Evolutionary conservation across 805 yeast genomes (phyloP), one percentile per base, ranked within the genome.

Genomic region (Pichia scutulata): DNA sequence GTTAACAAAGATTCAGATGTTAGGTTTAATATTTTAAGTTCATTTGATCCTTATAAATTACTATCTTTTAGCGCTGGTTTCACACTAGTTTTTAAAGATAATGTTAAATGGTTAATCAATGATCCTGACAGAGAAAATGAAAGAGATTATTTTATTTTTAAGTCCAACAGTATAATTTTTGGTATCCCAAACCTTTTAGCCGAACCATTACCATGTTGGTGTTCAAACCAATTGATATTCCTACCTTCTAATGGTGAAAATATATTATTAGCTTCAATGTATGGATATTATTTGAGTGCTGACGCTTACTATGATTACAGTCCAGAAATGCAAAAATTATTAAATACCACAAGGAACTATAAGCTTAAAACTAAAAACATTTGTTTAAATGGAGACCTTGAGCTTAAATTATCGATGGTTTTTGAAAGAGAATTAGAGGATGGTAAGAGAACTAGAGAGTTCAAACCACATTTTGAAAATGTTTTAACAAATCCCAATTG

Each of bases 151-250:
- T 70, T 89, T 56, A 70, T 78, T 25, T 82, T 86, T 37, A 71
- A 71, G 21, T 76, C 96, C 1, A 74, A 81, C 9, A 74, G 76
- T 43, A 79, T 86, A 36, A 66, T 77, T 26, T 84, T 87, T 72
- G 81, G 84, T 36, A 80, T 88, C 36, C 96, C 97, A 0, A 85
- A 89, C 60, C 86, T 80, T 60, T 66, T 82, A 43, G 77, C 83
- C 1, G 68, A 67, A 41, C 76, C 77, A 5, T 56, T 78, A 28
- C 66, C 80, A 1, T 72, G 77, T 8, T 85, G 90, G 90, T 75
- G 77, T 4, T 72, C 82, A 47, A 72, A 73, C 0, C 60, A 73
- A 19, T 59, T 76, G 1, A 66, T 80, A 0, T 77, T 73, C 47
- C 57, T 83, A 4, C 76, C 84, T 0, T 66, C 67, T 10, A 67